Base-by-base conservation (phyloP, 2,329 filamentous ascomycete species). In the Verruconis gallopava region DNA sequence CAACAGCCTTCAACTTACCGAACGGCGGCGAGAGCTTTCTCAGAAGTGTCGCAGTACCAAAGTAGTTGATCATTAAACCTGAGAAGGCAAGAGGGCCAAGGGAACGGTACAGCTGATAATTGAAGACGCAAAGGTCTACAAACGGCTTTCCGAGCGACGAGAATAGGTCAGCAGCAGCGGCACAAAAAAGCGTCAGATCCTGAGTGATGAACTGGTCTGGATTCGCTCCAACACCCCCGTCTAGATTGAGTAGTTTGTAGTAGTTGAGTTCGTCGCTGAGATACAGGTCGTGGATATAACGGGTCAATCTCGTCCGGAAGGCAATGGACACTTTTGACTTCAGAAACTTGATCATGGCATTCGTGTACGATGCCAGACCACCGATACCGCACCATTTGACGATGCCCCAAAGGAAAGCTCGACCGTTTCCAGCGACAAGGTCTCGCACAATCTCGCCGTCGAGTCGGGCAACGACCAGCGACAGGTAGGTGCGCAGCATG, bases 301-400 rank as follows among this genome's bases (percentile, higher is more conserved):
- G 72, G 2, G 91, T 98, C 12, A 98, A 71, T 9, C 91, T 77
- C 3, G 91, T 98, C 33, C 91, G 79, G 71, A 98, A 98, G 22
- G 93, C 89, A 50, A 98, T 98, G 4, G 89, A 94, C 42, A 98
- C 86, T 66, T 98, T 98, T 39, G 85, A 89, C 62, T 98, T 89
- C 48, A 98, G 72, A 63, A 84, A 98, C 62, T 96, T 96, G 69
- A 98, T 98, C 82, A 93, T 95, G 42, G 89, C 86, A 60, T 98
- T 98, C 39, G 89, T 95, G 56, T 98, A 98, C 0, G 89, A 93
- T 5, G 88, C 89, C 48, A 96, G 79, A 2, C 83, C 85, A 33
- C 91, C 91, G 25, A 98, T 79, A 3, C 89, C 86, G 49, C 88
- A 86, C 91, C 91, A 98, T 69, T 96, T 95, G 38, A 80, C 59